A percentile compares a stretch with the other conserved stretches of the same genome.
phyloP scores from a whole-genome alignment of 768 basidiomycete species.

The Rhodosporidiobolus odoratus region DNA sequence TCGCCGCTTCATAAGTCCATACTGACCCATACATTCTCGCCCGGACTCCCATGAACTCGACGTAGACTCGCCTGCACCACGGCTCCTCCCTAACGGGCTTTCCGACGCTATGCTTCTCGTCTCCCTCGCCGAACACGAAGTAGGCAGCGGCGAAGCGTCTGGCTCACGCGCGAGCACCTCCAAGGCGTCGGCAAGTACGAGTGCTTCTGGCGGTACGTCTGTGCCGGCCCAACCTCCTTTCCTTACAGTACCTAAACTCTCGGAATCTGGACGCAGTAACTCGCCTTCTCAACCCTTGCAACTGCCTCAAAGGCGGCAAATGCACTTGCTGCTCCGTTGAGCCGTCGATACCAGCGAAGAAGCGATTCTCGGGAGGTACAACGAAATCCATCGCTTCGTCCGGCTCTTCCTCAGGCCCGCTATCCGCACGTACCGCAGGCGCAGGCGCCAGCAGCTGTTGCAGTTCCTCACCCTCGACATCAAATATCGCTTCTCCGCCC shows the following conservation, averaged over 20 bases:
- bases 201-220: slow-evolving; percentile 17
- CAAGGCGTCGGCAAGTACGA: background rate
- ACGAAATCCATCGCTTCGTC: background rate
- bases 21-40: background rate
- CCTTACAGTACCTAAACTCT: background rate
- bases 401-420: background rate
- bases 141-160: background rate
- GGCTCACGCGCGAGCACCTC: background rate
- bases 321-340: slow-evolving; percentile 47
- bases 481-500: background rate
- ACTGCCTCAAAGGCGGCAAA: slow-evolving; percentile 44
- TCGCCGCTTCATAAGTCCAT: too few species aligned
- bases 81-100: slow-evolving; percentile 28
- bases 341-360: slow-evolving; percentile 4
- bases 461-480: background rate
- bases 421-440: background rate
- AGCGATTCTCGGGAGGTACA: background rate
- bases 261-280: slow-evolving; percentile 26
- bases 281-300: slow-evolving; percentile 46
- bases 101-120: slow-evolving; percentile 6
- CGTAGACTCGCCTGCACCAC: slow-evolving; percentile 8
- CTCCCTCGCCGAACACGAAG: background rate
- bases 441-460: background rate
- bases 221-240: too few species aligned
- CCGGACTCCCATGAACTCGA: background rate